Base-by-base conservation (phyloP, 805 yeast genomes). In the Saturnispora serradocipensis region DNA sequence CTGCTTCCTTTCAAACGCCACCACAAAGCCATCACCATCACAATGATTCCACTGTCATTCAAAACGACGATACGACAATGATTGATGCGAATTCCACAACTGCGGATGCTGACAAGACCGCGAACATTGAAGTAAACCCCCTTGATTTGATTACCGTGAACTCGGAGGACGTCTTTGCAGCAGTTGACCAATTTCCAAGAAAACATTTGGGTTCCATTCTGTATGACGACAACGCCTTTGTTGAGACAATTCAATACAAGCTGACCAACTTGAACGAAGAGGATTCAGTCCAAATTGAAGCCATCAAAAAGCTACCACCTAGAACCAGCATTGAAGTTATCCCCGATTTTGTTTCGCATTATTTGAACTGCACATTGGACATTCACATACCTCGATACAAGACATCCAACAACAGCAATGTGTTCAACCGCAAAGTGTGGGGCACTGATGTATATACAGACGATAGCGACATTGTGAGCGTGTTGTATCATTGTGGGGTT, bases 391-490 rank as follows among this genome's bases (percentile, higher is more conserved):
- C 87, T 44, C 73, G 68, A 57, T 62, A 77, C 45, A 52, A 58
- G n/a, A 60, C 67, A 7, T 67, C 72, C 42, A 60, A 67, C 36
- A 72, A 71, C 48, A 72, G 69, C 30, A 72, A 79, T 48, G 72
- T 69, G 13, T 61, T 58, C 35, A 78, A 84, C 30, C 69, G 80
- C 48, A 75, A 77, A 45, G 56, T 89, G 2, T 91, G 98, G 98
- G 99, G 99, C 2, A 78, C 90, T 2, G 96, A 90, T 43, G 72
- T 93, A 0, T 93, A 91, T 66, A 87, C 97, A 0, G 98, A 93
- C 66, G 99, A 91, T 65, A 85, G 96, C 1, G 96, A 91, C 65
- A 70, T 90, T 2, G 73, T 91, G 36, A 73, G 86, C 5, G 84
- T 82, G 0, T 68, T 91, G 48, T 76, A 80, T 55, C 98, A 93